A percentile compares a stretch with the other conserved stretches of the same genome.
Conservation (phyloP, 345 rosid species). For the Populus tremula region DNA sequence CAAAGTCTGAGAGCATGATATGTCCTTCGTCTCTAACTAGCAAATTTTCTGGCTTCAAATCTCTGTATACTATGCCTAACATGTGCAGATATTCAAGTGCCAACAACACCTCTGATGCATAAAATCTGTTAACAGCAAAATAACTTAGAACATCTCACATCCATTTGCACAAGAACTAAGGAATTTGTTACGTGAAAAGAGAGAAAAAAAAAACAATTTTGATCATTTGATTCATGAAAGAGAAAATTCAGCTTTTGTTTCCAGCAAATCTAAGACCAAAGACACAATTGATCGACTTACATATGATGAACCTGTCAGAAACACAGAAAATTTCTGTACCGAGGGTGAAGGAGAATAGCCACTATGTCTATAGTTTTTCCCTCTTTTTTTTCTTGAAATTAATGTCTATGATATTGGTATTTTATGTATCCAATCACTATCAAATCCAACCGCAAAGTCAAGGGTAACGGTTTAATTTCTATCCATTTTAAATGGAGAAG, state of each 20-base stretch:
- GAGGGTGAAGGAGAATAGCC: background rate
- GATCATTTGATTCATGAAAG: background rate
- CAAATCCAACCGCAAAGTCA: background rate
- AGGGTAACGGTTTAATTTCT: background rate
- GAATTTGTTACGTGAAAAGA: background rate
- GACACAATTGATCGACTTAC: background rate
- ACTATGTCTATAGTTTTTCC: background rate
- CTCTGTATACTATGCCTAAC: constrained; percentile 91
- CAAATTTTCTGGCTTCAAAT: constrained; percentile 86
- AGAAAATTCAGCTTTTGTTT: background rate
- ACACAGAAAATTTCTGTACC: background rate
- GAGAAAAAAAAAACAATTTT: background rate
- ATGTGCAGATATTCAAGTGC: constrained; percentile 92
- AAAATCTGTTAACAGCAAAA: constrained; percentile 47
- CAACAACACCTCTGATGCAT: constrained; percentile 80
- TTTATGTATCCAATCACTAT: background rate
- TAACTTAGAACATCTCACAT: background rate
- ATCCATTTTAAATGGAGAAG: background rate
- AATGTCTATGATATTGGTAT: background rate
- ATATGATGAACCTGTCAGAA: background rate
- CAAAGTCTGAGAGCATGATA: constrained; percentile 91
- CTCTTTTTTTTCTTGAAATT: background rate
- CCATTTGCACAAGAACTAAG: background rate
- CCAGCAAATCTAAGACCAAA: background rate
- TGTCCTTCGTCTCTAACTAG: constrained; percentile 84